Percentiles rank a stretch among this genome's conserved stretches.
Conservation (phyloP, 2,329 filamentous ascomycete genomes). For the Scedosporium boydii region DNA sequence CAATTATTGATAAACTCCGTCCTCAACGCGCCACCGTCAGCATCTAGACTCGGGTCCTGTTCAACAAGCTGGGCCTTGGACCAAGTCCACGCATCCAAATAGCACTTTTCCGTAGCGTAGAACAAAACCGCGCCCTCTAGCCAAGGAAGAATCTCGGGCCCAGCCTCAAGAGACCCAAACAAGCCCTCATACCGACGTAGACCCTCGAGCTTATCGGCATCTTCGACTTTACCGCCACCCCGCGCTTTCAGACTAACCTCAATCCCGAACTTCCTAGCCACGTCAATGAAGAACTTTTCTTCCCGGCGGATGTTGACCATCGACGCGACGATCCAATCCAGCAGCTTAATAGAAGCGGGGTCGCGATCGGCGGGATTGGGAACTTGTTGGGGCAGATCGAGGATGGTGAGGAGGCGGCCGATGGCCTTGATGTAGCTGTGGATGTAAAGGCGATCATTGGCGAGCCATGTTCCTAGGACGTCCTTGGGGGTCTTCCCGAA, state of each 20-base stretch:
- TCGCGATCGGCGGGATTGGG: constrained; percentile 12
- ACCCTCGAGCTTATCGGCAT: constrained; percentile 27
- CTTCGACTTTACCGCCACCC: constrained; percentile 12
- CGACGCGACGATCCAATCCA: constrained; percentile 54
- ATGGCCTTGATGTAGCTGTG: constrained; percentile 61
- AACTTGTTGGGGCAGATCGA: constrained; percentile 39
- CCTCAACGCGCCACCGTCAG: constrained; percentile 55
- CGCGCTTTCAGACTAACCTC: constrained; percentile 28
- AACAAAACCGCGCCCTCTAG: constrained; percentile 64
- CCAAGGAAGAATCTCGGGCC: constrained; percentile 31
- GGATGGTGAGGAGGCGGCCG: constrained; percentile 52
- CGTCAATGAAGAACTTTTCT: constrained; percentile 57
- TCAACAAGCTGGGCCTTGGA: constrained; percentile 27
- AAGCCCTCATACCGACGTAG: constrained; percentile 33
- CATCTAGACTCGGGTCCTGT: constrained; percentile 27
- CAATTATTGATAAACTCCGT: constrained; percentile 60
- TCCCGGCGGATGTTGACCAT: constrained; percentile 59
- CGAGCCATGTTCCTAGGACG: constrained; percentile 55
- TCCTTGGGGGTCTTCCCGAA: constrained; percentile 48
- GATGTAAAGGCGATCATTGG: constrained; percentile 62
- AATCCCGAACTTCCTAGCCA: constrained; percentile 50
- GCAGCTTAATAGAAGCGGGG: constrained; percentile 41
- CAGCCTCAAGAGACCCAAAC: constrained; percentile 41
- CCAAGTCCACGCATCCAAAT: constrained; percentile 50
- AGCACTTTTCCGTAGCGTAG: constrained; percentile 65